These are phyloP conservation scores for Patellaria atrata DNA, from an alignment of 495 filamentous ascomycete species.

Conservation along the genomic window DNA sequence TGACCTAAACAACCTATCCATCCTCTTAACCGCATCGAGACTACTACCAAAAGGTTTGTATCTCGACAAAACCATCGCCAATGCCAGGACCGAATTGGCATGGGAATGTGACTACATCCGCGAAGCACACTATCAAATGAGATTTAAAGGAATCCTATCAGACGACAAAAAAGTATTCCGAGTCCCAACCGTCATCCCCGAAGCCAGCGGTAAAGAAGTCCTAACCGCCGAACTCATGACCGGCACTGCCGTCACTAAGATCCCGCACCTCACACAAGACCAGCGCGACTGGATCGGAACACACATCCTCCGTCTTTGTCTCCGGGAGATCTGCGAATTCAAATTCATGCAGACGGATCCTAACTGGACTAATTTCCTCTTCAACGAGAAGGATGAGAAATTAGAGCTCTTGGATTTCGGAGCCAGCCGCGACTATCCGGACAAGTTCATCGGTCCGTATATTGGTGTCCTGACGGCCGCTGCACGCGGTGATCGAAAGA, in stretches of 20 bases:
- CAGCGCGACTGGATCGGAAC: slow-evolving; percentile 89
- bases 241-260: slow-evolving; percentile 78
- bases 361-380: slow-evolving; percentile 99
- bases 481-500: slow-evolving; percentile 45
- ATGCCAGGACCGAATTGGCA: slow-evolving; percentile 78
- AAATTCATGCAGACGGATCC: slow-evolving; percentile 98
- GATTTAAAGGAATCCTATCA: slow-evolving; percentile 57
- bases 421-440: slow-evolving; percentile 73
- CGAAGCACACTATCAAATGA: slow-evolving; percentile 63
- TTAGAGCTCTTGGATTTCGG: slow-evolving; percentile 95
- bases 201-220: slow-evolving; percentile 75
- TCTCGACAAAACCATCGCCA: slow-evolving; percentile 93
- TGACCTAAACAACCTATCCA: slow-evolving; percentile 79
- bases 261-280: slow-evolving; percentile 54
- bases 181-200: slow-evolving; percentile 61
- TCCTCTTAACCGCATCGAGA: slow-evolving; percentile 78
- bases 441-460: slow-evolving; percentile 64
- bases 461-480: slow-evolving; percentile 65
- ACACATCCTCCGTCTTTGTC: slow-evolving; percentile 80
- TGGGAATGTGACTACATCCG: slow-evolving; percentile 97
- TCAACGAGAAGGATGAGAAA: slow-evolving; percentile 53
- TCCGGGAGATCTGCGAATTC: slow-evolving; percentile 88
- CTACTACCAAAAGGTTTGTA: slow-evolving; percentile 84
- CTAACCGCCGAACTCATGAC: slow-evolving; percentile 86
- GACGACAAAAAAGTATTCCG: slow-evolving; percentile 58